These are phyloP conservation scores for Starmera dryadoides DNA, from an alignment of 805 yeast genomes.

Conservation along the genomic window DNA sequence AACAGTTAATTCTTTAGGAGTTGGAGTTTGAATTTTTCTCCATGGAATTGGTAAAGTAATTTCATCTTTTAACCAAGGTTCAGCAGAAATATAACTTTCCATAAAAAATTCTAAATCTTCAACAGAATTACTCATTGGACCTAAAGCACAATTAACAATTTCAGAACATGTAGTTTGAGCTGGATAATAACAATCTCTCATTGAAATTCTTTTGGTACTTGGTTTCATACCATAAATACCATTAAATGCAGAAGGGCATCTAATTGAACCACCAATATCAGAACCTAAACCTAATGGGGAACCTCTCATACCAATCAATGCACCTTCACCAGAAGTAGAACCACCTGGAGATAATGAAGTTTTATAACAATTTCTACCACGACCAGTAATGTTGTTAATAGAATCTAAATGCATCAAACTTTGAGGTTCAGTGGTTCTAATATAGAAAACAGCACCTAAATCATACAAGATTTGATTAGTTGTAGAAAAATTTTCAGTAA, in stretches of 20 bases:
- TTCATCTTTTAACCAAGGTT: slow-evolving; percentile 54
- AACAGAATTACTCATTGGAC: slow-evolving; percentile 58
- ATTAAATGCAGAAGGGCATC: slow-evolving; percentile 55
- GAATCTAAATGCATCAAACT: slow-evolving; percentile 59
- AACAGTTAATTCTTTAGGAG: slow-evolving; percentile 39
- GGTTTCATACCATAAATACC: slow-evolving; percentile 54
- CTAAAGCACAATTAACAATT: slow-evolving; percentile 47
- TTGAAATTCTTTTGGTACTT: slow-evolving; percentile 41
- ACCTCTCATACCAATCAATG: slow-evolving; percentile 45
- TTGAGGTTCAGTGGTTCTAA: slow-evolving; percentile 59
- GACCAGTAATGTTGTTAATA: slow-evolving; percentile 46
- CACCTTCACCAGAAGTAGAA: slow-evolving; percentile 63
- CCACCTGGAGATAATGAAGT: slow-evolving; percentile 52
- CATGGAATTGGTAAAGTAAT: slow-evolving; percentile 29
- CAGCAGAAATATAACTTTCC: slow-evolving; percentile 48
- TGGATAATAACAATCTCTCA: slow-evolving; percentile 29
- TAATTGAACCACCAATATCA: slow-evolving; percentile 60
- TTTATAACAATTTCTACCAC: slow-evolving; percentile 48
- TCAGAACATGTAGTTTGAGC: slow-evolving; percentile 21
- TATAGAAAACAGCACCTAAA: slow-evolving; percentile 48
- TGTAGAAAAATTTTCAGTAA: slow-evolving; percentile 35
- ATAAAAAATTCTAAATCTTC: slow-evolving; percentile 66
- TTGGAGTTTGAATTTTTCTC: slow-evolving; percentile 26
- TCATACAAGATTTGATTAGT: slow-evolving; percentile 27
- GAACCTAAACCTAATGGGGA: slow-evolving; percentile 57